Conservation (phyloP, 805 yeast species). For the Myxozyma monticola region DNA sequence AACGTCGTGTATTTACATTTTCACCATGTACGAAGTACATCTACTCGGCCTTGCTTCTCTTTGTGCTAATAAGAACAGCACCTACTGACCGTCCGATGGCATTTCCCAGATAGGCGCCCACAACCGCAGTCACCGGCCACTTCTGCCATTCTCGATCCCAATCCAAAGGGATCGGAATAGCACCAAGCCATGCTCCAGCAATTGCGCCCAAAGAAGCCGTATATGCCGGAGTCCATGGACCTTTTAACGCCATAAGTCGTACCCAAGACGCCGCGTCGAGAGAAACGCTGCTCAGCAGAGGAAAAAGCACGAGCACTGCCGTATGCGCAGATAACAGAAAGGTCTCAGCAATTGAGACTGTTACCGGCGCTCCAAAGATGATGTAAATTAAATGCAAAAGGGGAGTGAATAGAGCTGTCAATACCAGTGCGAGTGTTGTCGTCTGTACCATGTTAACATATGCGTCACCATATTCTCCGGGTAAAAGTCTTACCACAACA, state of each 20-base stretch:
- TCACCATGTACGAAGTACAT: background rate
- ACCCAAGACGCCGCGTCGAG: conserved; percentile 53
- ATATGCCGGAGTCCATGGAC: conserved; percentile 42
- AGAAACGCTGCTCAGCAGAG: conserved; percentile 57
- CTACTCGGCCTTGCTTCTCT: background rate
- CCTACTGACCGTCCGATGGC: conserved; percentile 56
- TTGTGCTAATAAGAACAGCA: background rate
- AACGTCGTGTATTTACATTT: background rate
- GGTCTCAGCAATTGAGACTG: conserved; percentile 55
- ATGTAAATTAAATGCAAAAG: conserved; percentile 45
- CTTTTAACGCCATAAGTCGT: conserved; percentile 34
- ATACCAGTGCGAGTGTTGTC: conserved; percentile 11
- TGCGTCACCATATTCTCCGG: no score
- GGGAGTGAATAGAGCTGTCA: conserved; percentile 32
- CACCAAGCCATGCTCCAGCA: conserved; percentile 89
- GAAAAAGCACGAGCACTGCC: conserved; percentile 59
- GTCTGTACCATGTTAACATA: no score
- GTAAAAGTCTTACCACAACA: no score
- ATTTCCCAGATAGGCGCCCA: conserved; percentile 77
- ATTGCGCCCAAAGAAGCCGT: conserved; percentile 46
- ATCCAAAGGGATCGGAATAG: conserved; percentile 89
- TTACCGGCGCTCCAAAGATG: conserved; percentile 79
- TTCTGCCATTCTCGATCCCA: conserved; percentile 98
- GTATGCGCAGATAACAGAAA: conserved; percentile 61
- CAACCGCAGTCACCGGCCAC: conserved; percentile 87